Conservation (phyloP, 352 stramenopile species). For the Globisporangium barbulae region DNA sequence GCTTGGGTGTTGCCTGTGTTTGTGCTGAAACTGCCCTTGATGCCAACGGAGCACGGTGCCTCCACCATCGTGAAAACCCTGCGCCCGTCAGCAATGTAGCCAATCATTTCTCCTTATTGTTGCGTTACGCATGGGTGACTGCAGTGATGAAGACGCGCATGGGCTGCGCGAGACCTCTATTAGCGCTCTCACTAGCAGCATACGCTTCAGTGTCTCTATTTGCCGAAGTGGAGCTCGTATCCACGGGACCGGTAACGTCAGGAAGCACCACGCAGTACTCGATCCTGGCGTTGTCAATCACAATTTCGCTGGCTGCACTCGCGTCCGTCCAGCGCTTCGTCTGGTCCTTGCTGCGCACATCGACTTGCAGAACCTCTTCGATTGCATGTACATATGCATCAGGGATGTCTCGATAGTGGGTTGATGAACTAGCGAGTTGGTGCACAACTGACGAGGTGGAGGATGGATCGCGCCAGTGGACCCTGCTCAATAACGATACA, state of each 20-base stretch:
- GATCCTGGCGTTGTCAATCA: conserved; percentile 55
- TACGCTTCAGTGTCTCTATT: not conserved
- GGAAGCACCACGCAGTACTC: conserved; percentile 30
- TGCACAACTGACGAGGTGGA: conserved; percentile 24
- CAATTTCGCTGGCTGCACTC: conserved; percentile 37
- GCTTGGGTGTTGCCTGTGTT: too few species aligned
- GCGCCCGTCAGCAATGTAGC: not conserved
- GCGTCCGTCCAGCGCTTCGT: conserved; percentile 43
- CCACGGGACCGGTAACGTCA: not conserved
- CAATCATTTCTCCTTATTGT: not conserved
- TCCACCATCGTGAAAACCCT: conserved; percentile 9
- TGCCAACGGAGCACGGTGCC: not conserved
- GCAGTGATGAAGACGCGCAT: conserved; percentile 6
- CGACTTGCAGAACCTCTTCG: conserved; percentile 62
- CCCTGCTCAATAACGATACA: conserved; percentile 14
- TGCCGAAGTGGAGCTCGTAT: not conserved
- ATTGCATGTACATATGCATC: conserved; percentile 41
- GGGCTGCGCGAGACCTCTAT: not conserved
- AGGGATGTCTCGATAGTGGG: conserved; percentile 35
- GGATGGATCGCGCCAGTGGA: conserved; percentile 41
- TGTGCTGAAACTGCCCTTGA: too few species aligned
- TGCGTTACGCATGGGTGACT: not conserved
- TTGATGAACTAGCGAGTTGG: conserved; percentile 35
- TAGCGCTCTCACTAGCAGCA: not conserved
- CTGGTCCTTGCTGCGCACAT: conserved; percentile 77